A percentile compares a stretch with the other conserved stretches of the same genome.
phyloP scores from a whole-genome alignment of 2,329 filamentous ascomycete genomes.

The Geosmithia flava region DNA sequence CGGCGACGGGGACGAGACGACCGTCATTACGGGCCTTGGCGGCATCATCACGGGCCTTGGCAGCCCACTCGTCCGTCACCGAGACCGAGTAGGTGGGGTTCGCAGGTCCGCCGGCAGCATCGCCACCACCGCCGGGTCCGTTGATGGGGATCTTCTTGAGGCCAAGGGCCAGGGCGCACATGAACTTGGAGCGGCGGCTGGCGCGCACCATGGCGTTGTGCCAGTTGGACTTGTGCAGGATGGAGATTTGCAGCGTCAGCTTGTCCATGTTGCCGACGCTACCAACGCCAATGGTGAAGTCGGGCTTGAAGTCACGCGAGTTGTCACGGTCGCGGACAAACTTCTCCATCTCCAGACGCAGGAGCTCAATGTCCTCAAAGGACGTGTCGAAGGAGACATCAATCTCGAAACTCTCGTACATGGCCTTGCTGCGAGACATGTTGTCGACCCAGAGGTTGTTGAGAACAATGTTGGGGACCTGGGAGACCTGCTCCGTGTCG shows the following conservation, averaged over 20 bases:
- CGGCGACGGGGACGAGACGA: slow-evolving; percentile 46
- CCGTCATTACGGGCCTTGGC: slow-evolving; percentile 44
- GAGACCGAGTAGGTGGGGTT: slow-evolving; percentile 76
- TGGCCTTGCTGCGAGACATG: slow-evolving; percentile 77
- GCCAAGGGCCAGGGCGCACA: slow-evolving; percentile 81
- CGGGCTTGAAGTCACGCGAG: slow-evolving; percentile 77
- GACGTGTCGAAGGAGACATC: slow-evolving; percentile 76
- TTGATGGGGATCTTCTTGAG: slow-evolving; percentile 81
- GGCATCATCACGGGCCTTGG: slow-evolving; percentile 43
- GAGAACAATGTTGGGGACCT: slow-evolving; percentile 80
- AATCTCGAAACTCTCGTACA: slow-evolving; percentile 74
- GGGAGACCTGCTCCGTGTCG: slow-evolving; percentile 64
- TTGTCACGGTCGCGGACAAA: slow-evolving; percentile 83
- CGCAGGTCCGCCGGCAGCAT: slow-evolving; percentile 48
- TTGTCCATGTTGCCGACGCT: slow-evolving; percentile 82
- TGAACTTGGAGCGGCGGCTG: slow-evolving; percentile 83
- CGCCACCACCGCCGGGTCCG: slow-evolving; percentile 60
- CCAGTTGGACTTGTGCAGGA: slow-evolving; percentile 90
- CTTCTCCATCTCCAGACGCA: slow-evolving; percentile 71
- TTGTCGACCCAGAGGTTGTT: slow-evolving; percentile 96
- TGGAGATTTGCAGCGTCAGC: slow-evolving; percentile 68
- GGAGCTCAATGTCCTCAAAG: slow-evolving; percentile 78
- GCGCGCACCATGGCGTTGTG: slow-evolving; percentile 75
- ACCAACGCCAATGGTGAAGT: slow-evolving; percentile 65
- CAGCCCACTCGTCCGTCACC: slow-evolving; percentile 57